Percentiles rank a stretch among this genome's conserved stretches.
Conservation (phyloP, 2,329 filamentous ascomycete genomes). For the Cylindrodendrum hubeiense region DNA sequence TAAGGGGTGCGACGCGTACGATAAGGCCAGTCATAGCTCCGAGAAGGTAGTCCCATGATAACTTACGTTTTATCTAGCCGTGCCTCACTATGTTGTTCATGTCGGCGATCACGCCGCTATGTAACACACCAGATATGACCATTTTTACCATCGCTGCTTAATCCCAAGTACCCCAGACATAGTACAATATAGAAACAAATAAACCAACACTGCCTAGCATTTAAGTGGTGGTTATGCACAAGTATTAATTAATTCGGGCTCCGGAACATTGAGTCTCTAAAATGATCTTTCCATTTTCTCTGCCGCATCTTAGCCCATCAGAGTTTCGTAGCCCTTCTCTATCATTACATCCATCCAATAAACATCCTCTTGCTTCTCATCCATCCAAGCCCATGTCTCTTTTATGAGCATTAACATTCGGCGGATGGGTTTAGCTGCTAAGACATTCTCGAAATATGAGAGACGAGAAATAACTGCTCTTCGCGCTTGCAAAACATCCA, state of each 20-base stretch:
- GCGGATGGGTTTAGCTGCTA: constrained; percentile 42
- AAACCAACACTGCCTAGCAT: too few relatives aligned
- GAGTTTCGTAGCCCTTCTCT: constrained; percentile 45
- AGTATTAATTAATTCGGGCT: too few relatives aligned
- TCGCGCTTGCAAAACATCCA: constrained; percentile 33
- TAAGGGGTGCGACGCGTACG: not conserved
- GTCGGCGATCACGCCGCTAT: too few relatives aligned
- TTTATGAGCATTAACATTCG: constrained; percentile 35
- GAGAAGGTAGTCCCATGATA: not conserved
- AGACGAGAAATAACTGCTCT: constrained; percentile 32
- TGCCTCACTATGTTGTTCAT: not conserved
- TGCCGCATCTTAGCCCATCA: constrained; percentile 42
- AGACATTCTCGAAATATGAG: constrained; percentile 35
- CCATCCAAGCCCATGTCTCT: constrained; percentile 38
- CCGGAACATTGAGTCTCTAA: too few relatives aligned
- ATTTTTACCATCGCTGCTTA: too few relatives aligned
- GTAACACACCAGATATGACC: too few relatives aligned
- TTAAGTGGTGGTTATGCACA: too few relatives aligned
- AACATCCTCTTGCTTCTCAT: constrained; percentile 52
- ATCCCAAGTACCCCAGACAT: too few relatives aligned
- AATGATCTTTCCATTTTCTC: too few relatives aligned
- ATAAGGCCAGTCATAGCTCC: not conserved
- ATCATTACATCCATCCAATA: constrained; percentile 60
- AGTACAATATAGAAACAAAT: too few relatives aligned
- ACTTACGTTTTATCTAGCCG: too few relatives aligned